Conservation (phyloP, 495 filamentous ascomycete species). For the Neurospora intermedia region DNA sequence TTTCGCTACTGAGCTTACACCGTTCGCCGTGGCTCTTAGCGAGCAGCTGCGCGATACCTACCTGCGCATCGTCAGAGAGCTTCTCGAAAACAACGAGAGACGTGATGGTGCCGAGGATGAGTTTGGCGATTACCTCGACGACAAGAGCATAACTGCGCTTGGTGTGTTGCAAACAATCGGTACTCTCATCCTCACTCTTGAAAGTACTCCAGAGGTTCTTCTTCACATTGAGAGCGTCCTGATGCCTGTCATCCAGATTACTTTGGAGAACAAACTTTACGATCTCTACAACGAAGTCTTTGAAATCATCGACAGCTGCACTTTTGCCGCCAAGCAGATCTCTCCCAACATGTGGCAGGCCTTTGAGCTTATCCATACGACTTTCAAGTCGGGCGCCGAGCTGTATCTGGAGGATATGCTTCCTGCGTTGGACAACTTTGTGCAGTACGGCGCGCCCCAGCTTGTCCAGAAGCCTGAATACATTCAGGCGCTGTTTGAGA, state of each 20-base stretch:
- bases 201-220: constrained; percentile 92
- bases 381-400: constrained; percentile 94
- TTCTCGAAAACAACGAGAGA: constrained; percentile 74
- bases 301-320: constrained; percentile 98
- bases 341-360: constrained; percentile 97
- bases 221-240: constrained; percentile 87
- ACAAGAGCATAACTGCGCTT: constrained; percentile 95
- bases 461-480: constrained; percentile 77
- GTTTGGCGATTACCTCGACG: constrained; percentile 86
- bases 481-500: constrained; percentile 74
- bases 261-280: constrained; percentile 93
- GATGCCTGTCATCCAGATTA: constrained; percentile 94
- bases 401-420: constrained; percentile 99
- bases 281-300: constrained; percentile 97
- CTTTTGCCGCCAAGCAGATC: constrained; percentile 92
- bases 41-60: constrained; percentile 97
- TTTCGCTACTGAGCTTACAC: constrained; percentile 88
- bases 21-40: constrained; percentile 94
- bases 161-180: constrained; percentile 97
- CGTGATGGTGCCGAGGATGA: constrained; percentile 61
- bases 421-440: constrained; percentile 92
- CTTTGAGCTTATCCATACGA: constrained; percentile 90
- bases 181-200: constrained; percentile 88
- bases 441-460: constrained; percentile 75
- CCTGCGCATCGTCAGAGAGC: constrained; percentile 81